Base-by-base conservation (phyloP, 2,329 filamentous ascomycete species). In the Aspergillus oerlinghausenensis region DNA sequence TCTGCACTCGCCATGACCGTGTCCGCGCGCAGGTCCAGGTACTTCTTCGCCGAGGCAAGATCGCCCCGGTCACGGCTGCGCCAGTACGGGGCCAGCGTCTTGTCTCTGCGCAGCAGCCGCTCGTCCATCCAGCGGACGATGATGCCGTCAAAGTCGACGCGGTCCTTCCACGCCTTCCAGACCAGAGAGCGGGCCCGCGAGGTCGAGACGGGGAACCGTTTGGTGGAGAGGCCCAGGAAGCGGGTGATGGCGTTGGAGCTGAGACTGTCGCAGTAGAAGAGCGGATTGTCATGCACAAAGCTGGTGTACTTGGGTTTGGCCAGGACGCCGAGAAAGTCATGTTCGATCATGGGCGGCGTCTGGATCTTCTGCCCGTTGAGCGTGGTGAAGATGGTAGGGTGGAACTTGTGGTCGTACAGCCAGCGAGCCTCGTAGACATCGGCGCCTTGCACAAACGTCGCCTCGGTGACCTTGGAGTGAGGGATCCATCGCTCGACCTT, bases 401-500 rank as follows among this genome's bases (percentile, higher is more conserved):
- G 76, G 59, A 78, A 77, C 62, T 79, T 79, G 63, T 80, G 77
- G 59, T 80, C 77, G 49, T 80, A 80, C 19, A 73, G 64, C 76
- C 76, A 79, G 63, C 75, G 75, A 55, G 78, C 78, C 63, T 83
- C 78, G 58, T 80, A 83, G 2, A 82, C 77, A 59, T 83, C 77
- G 7, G 79, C 69, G 7, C 76, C 79, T 57, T 82, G 77, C 3
- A 82, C 77, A 56, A 83, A 83, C 0, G 78, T 82, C 4, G 81
- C 81, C 65, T 82, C 78, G 3, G 77, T 81, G 2, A 83, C 79
- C 51, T 80, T 79, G 19, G 80, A 77, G 59, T 81, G 79, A 6
- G 81, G 81, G 53, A 83, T 82, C 80, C 81, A 83, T 50, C 77
- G 74, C 50, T 83, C 78, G 55, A 79, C 72, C 65, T 80, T 81